phyloP scores from a whole-genome alignment of 306 rosid species.

The Comarum palustre region DNA sequence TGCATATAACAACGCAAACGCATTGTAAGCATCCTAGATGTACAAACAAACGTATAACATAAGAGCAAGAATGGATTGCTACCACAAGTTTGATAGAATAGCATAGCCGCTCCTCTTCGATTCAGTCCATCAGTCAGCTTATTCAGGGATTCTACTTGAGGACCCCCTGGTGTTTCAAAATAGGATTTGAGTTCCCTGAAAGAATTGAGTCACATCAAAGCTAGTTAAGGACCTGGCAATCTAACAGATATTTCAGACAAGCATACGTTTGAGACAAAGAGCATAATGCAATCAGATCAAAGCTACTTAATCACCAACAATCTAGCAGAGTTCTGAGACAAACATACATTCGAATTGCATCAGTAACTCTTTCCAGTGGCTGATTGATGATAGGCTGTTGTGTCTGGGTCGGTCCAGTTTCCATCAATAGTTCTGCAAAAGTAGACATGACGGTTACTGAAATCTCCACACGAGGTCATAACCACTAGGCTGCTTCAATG shows the following conservation, averaged over 20 bases:
- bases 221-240: conserved; percentile 1
- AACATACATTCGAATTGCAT: conserved; percentile 57
- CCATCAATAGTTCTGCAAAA: conserved; percentile 67
- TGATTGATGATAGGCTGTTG: conserved; percentile 38
- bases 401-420: conserved; percentile 83
- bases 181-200: conserved; percentile 76
- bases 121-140: conserved; percentile 30
- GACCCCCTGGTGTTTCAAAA: conserved; percentile 64
- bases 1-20: conserved; percentile 9
- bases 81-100: conserved; percentile 86
- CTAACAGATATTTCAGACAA: background rate
- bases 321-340: background rate
- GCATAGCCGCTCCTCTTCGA: conserved; percentile 41
- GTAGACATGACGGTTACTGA: conserved; percentile 11
- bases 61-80: background rate
- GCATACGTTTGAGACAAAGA: background rate
- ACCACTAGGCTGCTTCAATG: conserved; percentile 16
- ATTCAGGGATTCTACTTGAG: conserved; percentile 61
- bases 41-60: background rate
- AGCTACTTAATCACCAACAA: conserved; percentile 2
- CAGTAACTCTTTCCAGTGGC: conserved; percentile 54
- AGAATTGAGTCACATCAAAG: conserved; percentile 42
- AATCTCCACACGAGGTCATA: background rate
- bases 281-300: conserved; percentile 13
- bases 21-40: background rate